Percentiles rank a stretch among this genome's conserved stretches.
Conservation (phyloP, 257 asterid species). For the Sherardia arvensis region DNA sequence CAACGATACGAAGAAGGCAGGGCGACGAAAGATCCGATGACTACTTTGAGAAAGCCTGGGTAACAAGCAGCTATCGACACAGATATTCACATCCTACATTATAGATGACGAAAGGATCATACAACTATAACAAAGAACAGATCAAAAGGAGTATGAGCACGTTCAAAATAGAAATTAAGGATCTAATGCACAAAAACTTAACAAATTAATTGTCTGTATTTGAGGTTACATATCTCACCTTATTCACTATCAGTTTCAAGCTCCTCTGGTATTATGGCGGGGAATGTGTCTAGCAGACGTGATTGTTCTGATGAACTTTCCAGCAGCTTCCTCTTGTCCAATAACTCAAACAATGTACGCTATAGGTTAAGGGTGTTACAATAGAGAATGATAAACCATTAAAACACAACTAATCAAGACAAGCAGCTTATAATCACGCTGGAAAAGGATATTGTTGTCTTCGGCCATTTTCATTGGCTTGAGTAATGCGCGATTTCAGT, state of each 20-base stretch:
- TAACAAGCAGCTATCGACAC: neutral
- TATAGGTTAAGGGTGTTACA: slow-evolving; percentile 9
- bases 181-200: neutral
- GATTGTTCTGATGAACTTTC: slow-evolving; percentile 36
- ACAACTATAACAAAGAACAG: neutral
- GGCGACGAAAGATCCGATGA: neutral
- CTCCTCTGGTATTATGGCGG: slow-evolving; percentile 45
- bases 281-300: slow-evolving; percentile 32
- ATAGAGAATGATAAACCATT: neutral
- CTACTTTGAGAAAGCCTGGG: neutral
- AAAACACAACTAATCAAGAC: neutral
- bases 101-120: neutral
- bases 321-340: slow-evolving; percentile 38
- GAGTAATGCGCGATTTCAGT: slow-evolving; percentile 39
- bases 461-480: slow-evolving; percentile 83
- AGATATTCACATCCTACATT: neutral
- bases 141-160: neutral
- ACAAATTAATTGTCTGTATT: slow-evolving; percentile 1
- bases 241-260: neutral
- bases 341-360: slow-evolving; percentile 16
- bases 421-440: neutral
- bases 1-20: too few relatives aligned
- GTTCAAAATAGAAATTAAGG: neutral
- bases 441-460: slow-evolving; percentile 73
- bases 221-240: slow-evolving; percentile 15